phyloP scores from a whole-genome alignment of 805 yeast genomes.

The Starmerella roubikii region DNA sequence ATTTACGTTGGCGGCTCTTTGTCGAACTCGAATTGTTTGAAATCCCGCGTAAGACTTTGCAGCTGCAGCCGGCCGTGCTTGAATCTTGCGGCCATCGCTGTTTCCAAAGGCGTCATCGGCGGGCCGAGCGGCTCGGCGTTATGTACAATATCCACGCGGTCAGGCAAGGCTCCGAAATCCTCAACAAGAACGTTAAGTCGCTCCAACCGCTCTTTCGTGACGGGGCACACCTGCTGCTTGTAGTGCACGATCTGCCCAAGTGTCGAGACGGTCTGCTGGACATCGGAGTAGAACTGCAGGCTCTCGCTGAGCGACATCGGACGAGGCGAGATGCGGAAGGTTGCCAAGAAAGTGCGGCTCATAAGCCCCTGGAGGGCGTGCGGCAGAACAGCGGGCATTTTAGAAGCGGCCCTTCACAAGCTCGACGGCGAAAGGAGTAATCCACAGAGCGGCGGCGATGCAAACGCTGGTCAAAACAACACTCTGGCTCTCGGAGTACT shows the following conservation, averaged over 20 bases:
- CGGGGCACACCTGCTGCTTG: constrained; percentile 24
- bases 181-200: constrained; percentile 21
- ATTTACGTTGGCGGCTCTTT: too few species aligned
- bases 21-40: constrained; percentile 2
- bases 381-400: not conserved
- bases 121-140: constrained; percentile 6
- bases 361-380: constrained; percentile 11
- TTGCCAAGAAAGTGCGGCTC: constrained; percentile 16
- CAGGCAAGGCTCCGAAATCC: constrained; percentile 14
- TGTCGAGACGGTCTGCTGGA: constrained; percentile 11
- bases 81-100: constrained; percentile 1
- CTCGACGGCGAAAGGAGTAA: constrained; percentile 30
- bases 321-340: constrained; percentile 17
- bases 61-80: constrained; percentile 3
- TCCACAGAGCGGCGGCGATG: constrained; percentile 30
- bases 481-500: constrained; percentile 23
- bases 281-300: constrained; percentile 10
- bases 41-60: constrained; percentile 6
- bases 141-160: constrained; percentile 5
- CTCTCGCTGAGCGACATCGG: constrained; percentile 17
- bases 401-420: constrained; percentile 29
- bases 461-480: constrained; percentile 24
- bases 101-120: constrained; percentile 9
- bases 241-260: constrained; percentile 22
- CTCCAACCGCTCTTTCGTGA: constrained; percentile 23